phyloP scores from a whole-genome alignment of 148 eudicot genomes.

The Talinum fruticosum region DNA sequence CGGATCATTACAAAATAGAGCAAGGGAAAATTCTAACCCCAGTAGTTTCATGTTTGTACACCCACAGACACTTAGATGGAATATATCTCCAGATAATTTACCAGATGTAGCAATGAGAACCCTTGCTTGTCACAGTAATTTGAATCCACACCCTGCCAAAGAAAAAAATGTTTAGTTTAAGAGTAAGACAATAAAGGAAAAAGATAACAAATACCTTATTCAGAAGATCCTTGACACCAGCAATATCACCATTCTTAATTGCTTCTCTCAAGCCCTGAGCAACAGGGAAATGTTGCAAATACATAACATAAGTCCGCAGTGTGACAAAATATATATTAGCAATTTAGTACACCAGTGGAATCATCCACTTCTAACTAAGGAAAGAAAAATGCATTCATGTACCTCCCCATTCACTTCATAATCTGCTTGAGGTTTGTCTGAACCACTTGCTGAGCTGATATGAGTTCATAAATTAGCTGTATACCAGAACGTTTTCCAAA shows the following conservation, averaged over 20 bases:
- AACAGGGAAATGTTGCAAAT: conserved; percentile 8
- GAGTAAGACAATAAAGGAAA: conserved; percentile 13
- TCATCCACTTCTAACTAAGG: conserved; percentile 10
- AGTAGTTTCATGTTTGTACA: neutral
- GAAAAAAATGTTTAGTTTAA: conserved; percentile 15
- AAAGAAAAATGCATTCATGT: conserved; percentile 10
- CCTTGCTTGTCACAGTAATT: conserved; percentile 84
- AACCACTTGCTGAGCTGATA: conserved; percentile 42
- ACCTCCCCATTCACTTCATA: conserved; percentile 88
- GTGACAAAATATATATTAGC: neutral
- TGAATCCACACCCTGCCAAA: conserved; percentile 73
- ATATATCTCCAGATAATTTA: conserved; percentile 28
- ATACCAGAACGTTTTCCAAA: neutral
- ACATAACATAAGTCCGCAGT: neutral
- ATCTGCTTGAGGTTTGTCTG: conserved; percentile 37
- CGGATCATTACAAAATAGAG: neutral
- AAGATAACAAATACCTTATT: conserved; percentile 40
- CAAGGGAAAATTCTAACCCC: neutral
- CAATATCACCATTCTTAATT: conserved; percentile 65
- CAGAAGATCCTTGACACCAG: conserved; percentile 64
- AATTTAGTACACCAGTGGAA: neutral
- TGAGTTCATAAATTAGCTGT: conserved; percentile 17
- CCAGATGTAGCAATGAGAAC: conserved; percentile 70
- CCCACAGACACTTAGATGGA: conserved; percentile 3
- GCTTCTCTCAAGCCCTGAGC: conserved; percentile 78